Base-by-base conservation (phyloP, 495 filamentous ascomycete genomes). In the Neurospora intermedia region DNA sequence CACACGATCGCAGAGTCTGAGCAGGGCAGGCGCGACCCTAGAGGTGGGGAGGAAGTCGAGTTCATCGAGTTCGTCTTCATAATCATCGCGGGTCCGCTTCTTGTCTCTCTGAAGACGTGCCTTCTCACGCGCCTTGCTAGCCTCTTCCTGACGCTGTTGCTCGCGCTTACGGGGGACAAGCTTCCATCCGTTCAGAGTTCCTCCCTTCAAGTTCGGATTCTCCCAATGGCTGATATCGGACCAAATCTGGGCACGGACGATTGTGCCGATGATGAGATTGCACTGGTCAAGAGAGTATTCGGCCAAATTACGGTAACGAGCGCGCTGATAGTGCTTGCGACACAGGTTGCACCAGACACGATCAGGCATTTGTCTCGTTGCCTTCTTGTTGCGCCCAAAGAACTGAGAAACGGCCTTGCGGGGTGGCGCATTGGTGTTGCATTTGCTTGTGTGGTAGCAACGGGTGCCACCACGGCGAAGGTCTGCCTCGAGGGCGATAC, bases 331-430 rank as follows among this genome's bases (percentile, higher is more conserved):
- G 76, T 95, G 91, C 77, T 94, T 96, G 1, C 94, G 87, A 77
- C 94, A 97, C 76, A 87, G 89, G 69, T 89, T 85, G 0, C 91
- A 85, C 92, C 91, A 95, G 18, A 91, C 83, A 1, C 85, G 72
- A 0, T 84, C 75, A 0, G 92, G 91, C 54, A 97, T 90, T 5
- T 82, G 80, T 18, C 89, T 87, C 0, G 94, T 96, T 48, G 87
- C 88, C 1, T 83, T 81, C 81, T 97, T 97, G 84, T 97, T 97
- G 15, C 94, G 87, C n/a, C 94, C 94, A 77, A 97, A 96, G 73
- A 94, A 85, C 74, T 97, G 92, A 0, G 92, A 94, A 41, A 96
- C 89, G 9, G 91, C 86, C 78, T 97, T 97, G 43, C 94, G 88
- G 23, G 83, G 81, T 9, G 81, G 81, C 15, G 84, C 84, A 16